Evolutionary conservation across 176 grass and related monocot species (phyloP).

Genomic region (Rhynchospora pubera): DNA sequence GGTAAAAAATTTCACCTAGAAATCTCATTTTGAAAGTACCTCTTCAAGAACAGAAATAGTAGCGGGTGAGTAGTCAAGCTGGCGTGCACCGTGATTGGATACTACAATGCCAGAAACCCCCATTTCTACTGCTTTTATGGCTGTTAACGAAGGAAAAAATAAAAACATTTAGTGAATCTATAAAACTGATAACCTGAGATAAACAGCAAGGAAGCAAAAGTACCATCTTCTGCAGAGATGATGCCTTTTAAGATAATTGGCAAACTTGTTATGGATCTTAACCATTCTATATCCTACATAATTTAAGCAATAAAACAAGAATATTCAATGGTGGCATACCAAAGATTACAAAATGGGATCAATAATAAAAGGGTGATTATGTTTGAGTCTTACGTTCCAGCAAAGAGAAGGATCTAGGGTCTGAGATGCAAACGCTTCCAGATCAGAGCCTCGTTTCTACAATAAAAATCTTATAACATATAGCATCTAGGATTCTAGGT

Average conservation of each 20-base stretch:
- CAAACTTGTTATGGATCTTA: conserved; percentile 65
- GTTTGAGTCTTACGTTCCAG: conserved; percentile 52
- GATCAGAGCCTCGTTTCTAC: conserved; percentile 54
- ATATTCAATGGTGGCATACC: background rate
- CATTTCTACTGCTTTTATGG: conserved; percentile 51
- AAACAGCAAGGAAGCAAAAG: background rate
- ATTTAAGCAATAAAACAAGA: background rate
- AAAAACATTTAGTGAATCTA: background rate
- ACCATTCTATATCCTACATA: background rate
- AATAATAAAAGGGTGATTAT: conserved; percentile 11
- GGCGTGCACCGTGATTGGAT: conserved; percentile 78
- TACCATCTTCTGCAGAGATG: conserved; percentile 75
- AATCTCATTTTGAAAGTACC: conserved; percentile 21
- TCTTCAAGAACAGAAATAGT: conserved; percentile 72
- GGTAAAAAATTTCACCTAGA: background rate
- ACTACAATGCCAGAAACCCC: conserved; percentile 63
- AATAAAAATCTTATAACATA: conserved; percentile 1
- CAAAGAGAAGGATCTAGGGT: conserved; percentile 68
- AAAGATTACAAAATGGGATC: background rate
- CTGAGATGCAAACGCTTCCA: conserved; percentile 34
- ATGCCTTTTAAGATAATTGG: conserved; percentile 79
- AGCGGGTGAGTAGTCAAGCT: conserved; percentile 68
- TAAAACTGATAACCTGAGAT: background rate
- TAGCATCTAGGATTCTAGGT: background rate
- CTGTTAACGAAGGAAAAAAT: conserved; percentile 26